Evolutionary conservation across 352 stramenopile genomes (phyloP), one percentile per base, ranked within the genome.

Genomic region (Peronospora farinosa): DNA sequence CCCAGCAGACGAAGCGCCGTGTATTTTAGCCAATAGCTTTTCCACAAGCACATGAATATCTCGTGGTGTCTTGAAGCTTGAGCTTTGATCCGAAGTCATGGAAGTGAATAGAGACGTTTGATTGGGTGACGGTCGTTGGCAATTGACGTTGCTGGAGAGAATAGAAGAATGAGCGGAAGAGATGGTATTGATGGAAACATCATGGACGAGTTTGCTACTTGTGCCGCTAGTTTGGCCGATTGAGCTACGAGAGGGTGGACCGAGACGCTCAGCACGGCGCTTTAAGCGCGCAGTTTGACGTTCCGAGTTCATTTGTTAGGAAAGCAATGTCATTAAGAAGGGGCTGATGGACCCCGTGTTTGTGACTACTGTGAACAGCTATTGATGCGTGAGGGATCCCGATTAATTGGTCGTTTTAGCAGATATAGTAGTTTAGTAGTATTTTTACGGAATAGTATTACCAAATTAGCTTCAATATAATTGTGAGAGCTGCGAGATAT

Each of bases 41-140:
- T 81, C 67, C 47, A 79, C 70, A 46, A 86, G 51, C 55, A 69
- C 45, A 33, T 66, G 76, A 38, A 78, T 73, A 16, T 80, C 70
- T n/a, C 65, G 51, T 21, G 72, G 69, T 2, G 60, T 78, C 3
- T 48, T 53, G 7, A 37, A 36, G n/a, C 42, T 58, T 0, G 45
- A 49, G 19, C 57, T 62, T 19, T 54, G 63, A 5, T 67, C 63
- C 8, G 69, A 69, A 19, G 45, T 59, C 32, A 71, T 57, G 30
- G 65, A 53, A 4, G 66, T 56, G 5, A 66, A 73, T 7, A 51
- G 58, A 6, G 58, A 47, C 11, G 64, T 59, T 37, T 59, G 23
- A 33, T 23, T 27, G 13, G 47, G 11, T 15, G 36, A 41, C 6
- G 47, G 56, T 0, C 49, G 48, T 21, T 42, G 47, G 47, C 12